Conservation (phyloP, 352 stramenopile species). For the Pythium pyrilobum region DNA sequence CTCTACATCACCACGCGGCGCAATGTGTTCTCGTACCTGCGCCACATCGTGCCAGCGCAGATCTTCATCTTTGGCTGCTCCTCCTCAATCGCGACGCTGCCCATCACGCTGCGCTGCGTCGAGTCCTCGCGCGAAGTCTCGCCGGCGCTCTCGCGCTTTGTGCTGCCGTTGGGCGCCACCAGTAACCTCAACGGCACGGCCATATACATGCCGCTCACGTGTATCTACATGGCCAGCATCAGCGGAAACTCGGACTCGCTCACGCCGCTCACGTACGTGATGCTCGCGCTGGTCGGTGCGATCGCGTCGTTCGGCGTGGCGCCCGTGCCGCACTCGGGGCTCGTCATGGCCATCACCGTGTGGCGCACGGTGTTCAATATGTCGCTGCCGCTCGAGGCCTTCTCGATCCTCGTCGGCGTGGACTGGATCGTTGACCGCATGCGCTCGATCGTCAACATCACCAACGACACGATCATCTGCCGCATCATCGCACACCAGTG, state of each 20-base stretch:
- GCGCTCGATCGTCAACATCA: conserved; percentile 71
- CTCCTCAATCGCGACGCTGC: conserved; percentile 77
- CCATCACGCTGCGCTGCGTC: conserved; percentile 68
- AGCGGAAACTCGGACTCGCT: conserved; percentile 46
- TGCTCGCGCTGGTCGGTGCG: conserved; percentile 55
- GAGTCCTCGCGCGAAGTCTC: conserved; percentile 59
- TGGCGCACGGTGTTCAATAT: conserved; percentile 64
- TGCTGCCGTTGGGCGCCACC: conserved; percentile 58
- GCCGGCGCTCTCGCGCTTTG: conserved; percentile 46
- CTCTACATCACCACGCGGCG: conserved; percentile 51
- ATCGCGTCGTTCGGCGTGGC: conserved; percentile 67
- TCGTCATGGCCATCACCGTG: conserved; percentile 78
- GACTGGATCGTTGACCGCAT: conserved; percentile 76
- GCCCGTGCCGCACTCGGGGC: conserved; percentile 58
- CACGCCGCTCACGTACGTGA: conserved; percentile 45
- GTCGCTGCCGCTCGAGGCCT: conserved; percentile 40
- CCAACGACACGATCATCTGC: conserved; percentile 76
- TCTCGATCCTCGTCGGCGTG: conserved; percentile 57
- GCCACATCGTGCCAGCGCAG: conserved; percentile 59
- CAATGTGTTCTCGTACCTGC: conserved; percentile 66
- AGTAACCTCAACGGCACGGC: conserved; percentile 70
- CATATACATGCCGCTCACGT: conserved; percentile 66
- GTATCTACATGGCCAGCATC: conserved; percentile 69
- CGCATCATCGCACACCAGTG: conserved; percentile 73
- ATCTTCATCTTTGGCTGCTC: conserved; percentile 73